A percentile compares a stretch with the other conserved stretches of the same genome.
Evolutionary conservation across 2,329 filamentous ascomycete species (phyloP).

Genomic region (Colletotrichum sp.): DNA sequence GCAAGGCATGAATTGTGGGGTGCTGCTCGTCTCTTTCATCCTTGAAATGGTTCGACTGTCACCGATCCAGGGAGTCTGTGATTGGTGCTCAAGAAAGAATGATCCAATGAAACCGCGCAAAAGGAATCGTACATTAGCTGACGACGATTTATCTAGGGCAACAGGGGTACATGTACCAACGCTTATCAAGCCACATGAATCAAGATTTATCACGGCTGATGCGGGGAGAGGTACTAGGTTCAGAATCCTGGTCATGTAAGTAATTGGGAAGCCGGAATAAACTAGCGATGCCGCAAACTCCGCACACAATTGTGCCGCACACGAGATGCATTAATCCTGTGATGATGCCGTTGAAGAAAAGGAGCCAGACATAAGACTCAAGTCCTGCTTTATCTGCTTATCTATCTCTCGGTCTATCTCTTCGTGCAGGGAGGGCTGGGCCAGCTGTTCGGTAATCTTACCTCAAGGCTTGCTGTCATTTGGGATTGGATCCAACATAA

Average conservation of each 20-base stretch:
- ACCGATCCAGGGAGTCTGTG: background rate
- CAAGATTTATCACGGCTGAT: background rate
- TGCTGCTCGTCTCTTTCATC: background rate
- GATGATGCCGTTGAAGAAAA: no score
- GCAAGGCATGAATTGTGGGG: background rate
- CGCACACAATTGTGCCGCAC: background rate
- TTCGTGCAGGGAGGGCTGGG: background rate
- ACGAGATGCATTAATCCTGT: background rate
- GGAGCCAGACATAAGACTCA: background rate
- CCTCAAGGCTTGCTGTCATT: background rate
- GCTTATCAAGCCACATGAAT: background rate
- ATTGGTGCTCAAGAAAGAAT: background rate
- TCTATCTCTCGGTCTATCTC: background rate
- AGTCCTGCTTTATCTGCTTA: background rate
- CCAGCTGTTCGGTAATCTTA: background rate
- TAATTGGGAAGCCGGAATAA: accelerated
- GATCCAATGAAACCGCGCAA: background rate
- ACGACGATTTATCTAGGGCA: background rate
- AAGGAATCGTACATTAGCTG: background rate
- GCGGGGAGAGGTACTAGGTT: background rate
- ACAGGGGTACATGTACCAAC: background rate
- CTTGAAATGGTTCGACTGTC: background rate
- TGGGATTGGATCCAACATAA: background rate
- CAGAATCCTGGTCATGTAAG: background rate
- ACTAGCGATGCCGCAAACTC: background rate